A percentile compares a stretch with the other conserved stretches of the same genome.
phyloP scores from a whole-genome alignment of 306 rosid species.

The Bauhinia variegata region DNA sequence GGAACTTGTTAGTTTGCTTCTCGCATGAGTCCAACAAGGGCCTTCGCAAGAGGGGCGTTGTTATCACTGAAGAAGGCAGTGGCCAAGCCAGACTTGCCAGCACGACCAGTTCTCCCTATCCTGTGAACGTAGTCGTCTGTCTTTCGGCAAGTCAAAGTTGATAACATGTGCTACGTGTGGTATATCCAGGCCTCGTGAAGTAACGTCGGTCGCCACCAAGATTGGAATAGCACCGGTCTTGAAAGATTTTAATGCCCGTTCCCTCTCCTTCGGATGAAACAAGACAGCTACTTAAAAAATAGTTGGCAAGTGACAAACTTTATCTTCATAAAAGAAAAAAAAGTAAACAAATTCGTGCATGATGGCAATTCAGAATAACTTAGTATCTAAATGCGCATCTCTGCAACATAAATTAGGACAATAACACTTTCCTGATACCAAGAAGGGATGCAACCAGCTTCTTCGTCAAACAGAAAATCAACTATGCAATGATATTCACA shows the following conservation, averaged over 20 bases:
- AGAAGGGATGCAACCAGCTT: neutral
- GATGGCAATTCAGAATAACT: neutral
- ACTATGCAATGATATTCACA: neutral
- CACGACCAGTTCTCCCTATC: conserved; percentile 86
- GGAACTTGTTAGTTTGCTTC: conserved; percentile 80
- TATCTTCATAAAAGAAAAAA: neutral
- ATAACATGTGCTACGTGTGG: conserved; percentile 80
- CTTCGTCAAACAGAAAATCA: neutral
- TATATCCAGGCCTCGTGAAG: conserved; percentile 78
- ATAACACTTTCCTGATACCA: neutral
- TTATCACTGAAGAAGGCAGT: conserved; percentile 75
- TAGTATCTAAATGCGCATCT: neutral
- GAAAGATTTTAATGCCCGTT: conserved; percentile 68
- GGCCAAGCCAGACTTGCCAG: conserved; percentile 80
- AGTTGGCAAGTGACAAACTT: neutral
- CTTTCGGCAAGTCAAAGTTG: conserved; percentile 77
- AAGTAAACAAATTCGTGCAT: neutral
- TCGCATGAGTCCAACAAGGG: conserved; percentile 60
- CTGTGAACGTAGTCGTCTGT: conserved; percentile 77
- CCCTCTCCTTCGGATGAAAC: conserved; percentile 63
- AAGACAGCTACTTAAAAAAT: neutral
- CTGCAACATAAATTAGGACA: neutral
- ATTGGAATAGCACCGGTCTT: conserved; percentile 69
- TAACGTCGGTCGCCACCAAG: conserved; percentile 84
- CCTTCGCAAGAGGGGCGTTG: conserved; percentile 58